Percentiles rank a stretch among this genome's conserved stretches.
These are phyloP conservation scores for Polytrichum formosum DNA, from an alignment of 225 moss, liverwort and hornwort species.

Conservation along the genomic window DNA sequence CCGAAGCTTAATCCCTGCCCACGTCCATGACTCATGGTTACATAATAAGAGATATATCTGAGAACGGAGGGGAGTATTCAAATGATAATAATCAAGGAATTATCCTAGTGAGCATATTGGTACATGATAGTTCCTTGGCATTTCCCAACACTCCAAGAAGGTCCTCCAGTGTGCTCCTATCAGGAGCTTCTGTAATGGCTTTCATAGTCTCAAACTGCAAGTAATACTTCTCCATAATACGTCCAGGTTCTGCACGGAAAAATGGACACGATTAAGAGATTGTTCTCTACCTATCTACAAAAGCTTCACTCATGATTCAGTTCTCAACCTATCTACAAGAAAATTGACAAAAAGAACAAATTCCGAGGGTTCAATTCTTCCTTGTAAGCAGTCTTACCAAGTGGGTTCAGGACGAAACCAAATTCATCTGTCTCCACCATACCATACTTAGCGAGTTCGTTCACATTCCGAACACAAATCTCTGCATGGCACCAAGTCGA, in stretches of 20 bases:
- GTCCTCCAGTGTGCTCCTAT: constrained; percentile 60
- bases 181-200: constrained; percentile 62
- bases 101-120: background rate
- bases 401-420: constrained; percentile 80
- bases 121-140: constrained; percentile 85
- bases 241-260: constrained; percentile 73
- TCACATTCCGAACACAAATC: constrained; percentile 85
- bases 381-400: constrained; percentile 47
- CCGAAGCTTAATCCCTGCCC: constrained; percentile 89
- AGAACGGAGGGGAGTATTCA: too few relatives aligned
- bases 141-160: constrained; percentile 66
- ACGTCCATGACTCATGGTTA: too few relatives aligned
- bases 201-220: constrained; percentile 96
- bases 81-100: too few relatives aligned
- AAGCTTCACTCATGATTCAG: too few relatives aligned
- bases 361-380: background rate
- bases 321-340: too few relatives aligned
- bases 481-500: constrained; percentile 37
- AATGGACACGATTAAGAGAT: background rate
- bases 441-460: constrained; percentile 84
- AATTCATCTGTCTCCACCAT: constrained; percentile 90
- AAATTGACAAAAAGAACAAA: constrained; percentile 7
- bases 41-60: too few relatives aligned
- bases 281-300: too few relatives aligned
- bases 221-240: constrained; percentile 95